Base-by-base conservation (phyloP, 768 basidiomycete species). In the Collybiopsis luxurians region DNA sequence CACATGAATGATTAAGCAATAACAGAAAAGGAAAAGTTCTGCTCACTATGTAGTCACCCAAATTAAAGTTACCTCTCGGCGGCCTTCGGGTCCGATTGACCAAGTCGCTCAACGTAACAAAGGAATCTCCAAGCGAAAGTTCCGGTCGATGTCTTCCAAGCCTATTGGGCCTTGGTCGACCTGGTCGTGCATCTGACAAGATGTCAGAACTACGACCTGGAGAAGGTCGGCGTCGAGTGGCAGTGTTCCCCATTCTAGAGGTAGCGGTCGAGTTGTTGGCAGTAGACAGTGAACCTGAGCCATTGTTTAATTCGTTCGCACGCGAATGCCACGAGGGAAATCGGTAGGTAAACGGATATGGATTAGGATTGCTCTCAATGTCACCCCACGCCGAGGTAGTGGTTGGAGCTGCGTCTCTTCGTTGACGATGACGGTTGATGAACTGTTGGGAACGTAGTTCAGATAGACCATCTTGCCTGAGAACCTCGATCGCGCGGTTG, bases 31-130 rank as follows among this genome's bases (percentile, higher is more conserved):
- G 24, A 43, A 46, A 26, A 45, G 13, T 15, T 13, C 31, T 34
- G n/a, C 12, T 73, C 83, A 87, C 87, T 69, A 90, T 67, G 51
- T 75, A 82, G 65, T 80, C 79, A 24, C 78, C 79, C 11, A 77
- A 56, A 19, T 67, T 44, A 38, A 59, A 47, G 27, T 47, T 45
- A 12, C 54, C 34, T 55, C 56, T 57, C 64, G 61, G n/a, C n/a
- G n/a, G 12, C 61, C 60, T 53, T 38, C 55, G 55, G 21, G 13
- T 45, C 21, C 30, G 44, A 36, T n/a, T 44, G 12, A 56, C 34
- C 13, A 56, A 21, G 21, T 56, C 55, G 26, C 50, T 39, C 19
- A 51, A 15, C 17, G 23, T 23, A 51, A 23, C 34, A 39, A 51
- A 51, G 30, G n/a, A 27, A n/a, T 54, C 53, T 19, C 24, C 28